Base-by-base conservation (phyloP, 306 rosid species). In the Senna siamea region DNA sequence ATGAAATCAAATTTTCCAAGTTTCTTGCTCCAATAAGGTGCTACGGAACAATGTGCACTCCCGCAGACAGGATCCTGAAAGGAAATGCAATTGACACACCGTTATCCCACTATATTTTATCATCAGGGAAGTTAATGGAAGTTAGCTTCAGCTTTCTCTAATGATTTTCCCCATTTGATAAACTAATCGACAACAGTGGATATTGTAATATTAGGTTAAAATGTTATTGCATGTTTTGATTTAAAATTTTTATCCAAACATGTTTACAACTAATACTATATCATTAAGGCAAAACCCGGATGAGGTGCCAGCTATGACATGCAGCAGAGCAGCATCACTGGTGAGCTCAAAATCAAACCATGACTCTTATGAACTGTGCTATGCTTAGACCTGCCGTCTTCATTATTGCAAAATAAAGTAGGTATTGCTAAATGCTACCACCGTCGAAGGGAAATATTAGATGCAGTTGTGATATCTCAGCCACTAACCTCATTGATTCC, bases 61-160 rank as follows among this genome's bases (percentile, higher is more conserved):
- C 93, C 93, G 70, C 81, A 64, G 48, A 78, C 93, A 55, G 87
- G 88, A 84, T 89, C 97, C 97, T 86, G 76, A 70, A 70, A 70
- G 26, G 10, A 20, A 44, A 58, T 43, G 0, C 4, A 20, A 47
- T 58, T 22, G 20, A 19, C 57, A 14, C 6, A 41, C 26, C 17
- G 41, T 70, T 22, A 34, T 41, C 38, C 23, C 60, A 30, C 28
- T 61, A 15, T 62, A 63, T 46, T 18, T 51, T 53, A 10, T 5
- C 7, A 4, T 6, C 3, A 2, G 53, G 38, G 30, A 69, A 15
- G 23, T 34, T 5, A 50, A 37, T 13, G 14, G 5, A 73, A 43
- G 48, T 58, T 59, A 26, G 30, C 9, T n/a, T 28, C 41, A 56
- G 30, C 57, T 57, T 38, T 62, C 46, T 53, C 50, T 12, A 47